Evolutionary conservation across 257 asterid species (phyloP).

Genomic region (Ocimum tenuiflorum): DNA sequence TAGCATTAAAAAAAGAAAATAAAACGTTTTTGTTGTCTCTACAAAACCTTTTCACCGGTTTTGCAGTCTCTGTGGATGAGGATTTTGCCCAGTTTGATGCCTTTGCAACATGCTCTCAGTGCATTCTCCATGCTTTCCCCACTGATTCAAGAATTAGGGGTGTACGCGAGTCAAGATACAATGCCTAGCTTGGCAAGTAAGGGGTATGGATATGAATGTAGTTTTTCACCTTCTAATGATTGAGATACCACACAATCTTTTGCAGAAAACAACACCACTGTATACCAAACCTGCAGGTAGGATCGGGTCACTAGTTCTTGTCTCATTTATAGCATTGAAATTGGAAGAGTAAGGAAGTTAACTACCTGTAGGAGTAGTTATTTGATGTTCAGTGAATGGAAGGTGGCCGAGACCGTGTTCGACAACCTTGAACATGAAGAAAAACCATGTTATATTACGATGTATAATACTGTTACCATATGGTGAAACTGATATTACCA

Average conservation of each 20-base stretch:
- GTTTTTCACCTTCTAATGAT: slow-evolving; percentile 71
- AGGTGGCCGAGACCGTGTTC: slow-evolving; percentile 97
- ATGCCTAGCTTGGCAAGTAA: no score
- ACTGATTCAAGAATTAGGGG: slow-evolving; percentile 29
- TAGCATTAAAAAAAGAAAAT: no score
- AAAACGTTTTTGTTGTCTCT: background rate
- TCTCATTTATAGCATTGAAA: background rate
- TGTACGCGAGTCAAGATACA: background rate
- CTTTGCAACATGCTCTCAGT: slow-evolving; percentile 86
- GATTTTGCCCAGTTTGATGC: slow-evolving; percentile 89
- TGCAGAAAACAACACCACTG: slow-evolving; percentile 73
- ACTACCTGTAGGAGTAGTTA: slow-evolving; percentile 82
- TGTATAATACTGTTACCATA: slow-evolving; percentile 1
- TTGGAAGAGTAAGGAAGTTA: background rate
- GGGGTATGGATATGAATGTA: no score
- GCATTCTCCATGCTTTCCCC: slow-evolving; percentile 99
- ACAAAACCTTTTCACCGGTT: slow-evolving; percentile 62
- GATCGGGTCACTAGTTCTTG: background rate
- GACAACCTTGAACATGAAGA: slow-evolving; percentile 49
- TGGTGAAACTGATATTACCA: slow-evolving; percentile 39
- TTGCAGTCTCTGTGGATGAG: slow-evolving; percentile 64
- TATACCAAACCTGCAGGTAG: slow-evolving; percentile 66
- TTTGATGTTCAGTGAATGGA: slow-evolving; percentile 91
- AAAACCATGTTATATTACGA: background rate
- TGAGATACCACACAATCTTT: slow-evolving; percentile 84